Base-by-base conservation (phyloP, 192 early-diverging fungal genomes). In the Coemansia sp. region DNA sequence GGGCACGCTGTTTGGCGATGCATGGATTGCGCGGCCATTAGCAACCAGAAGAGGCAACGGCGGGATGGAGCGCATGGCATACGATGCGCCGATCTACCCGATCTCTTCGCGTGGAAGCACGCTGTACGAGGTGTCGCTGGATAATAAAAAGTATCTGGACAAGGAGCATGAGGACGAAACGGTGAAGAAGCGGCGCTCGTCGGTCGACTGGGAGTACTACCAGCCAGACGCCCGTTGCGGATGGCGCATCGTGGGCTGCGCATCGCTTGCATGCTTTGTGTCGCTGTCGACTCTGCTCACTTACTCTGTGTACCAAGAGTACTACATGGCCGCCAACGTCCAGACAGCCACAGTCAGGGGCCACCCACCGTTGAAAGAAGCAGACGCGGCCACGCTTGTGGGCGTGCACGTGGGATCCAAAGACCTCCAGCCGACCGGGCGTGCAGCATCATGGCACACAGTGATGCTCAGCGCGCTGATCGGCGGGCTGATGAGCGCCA, bases 151-250 rank as follows among this genome's bases (percentile, higher is more conserved):
- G 2, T 2, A 32, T 9, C 9, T 5, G 23, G 3, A 48, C 0
- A 11, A 48, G 45, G 29, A 29, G 20, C 5, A 22, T 32, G 43
- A 14, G 41, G 40, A 57, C 17, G 5, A 41, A 20, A 55, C 34
- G 22, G 34, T 14, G 25, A 46, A 53, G 22, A 40, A 22, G 53
- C 19, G 14, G 0, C 34, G 40, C 5, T 4, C 22, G 11, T 67
- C 71, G 32, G 43, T 56, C 33, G 53, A 52, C 23, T 78, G 75
- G 75, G 75, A 78, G 40, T 78, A 72, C 60, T 36, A 78, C 34
- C 62, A n/a, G 0, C 13, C 64, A 10, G 76, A 78, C 33, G 33
- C 66, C 10, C 14, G 20, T 0, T 23, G 42, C 2, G 76, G 70
- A 0, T 78, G 76, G 76, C 45, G 50, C 50, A 58, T 69, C 3